These are phyloP conservation scores for Colletotrichum scovillei DNA, from an alignment of 2,329 filamentous ascomycete genomes.

Conservation along the genomic window DNA sequence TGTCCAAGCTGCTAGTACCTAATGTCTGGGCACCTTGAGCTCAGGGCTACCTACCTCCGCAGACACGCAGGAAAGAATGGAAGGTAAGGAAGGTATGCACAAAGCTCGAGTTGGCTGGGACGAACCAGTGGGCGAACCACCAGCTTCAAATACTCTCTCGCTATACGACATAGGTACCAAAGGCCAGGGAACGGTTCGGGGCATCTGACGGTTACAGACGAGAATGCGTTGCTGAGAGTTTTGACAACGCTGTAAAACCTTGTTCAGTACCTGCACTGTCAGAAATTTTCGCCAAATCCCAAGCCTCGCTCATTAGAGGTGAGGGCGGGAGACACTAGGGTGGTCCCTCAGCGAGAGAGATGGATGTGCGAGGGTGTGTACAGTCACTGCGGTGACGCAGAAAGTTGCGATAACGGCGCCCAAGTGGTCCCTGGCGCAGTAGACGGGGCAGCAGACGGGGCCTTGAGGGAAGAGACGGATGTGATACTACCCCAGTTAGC, in stretches of 20 bases:
- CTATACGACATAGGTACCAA: not conserved
- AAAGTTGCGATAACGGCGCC: conserved; percentile 34
- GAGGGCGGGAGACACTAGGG: not conserved
- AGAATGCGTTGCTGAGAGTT: conserved; percentile 18
- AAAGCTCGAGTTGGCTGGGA: not conserved
- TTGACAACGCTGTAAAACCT: conserved; percentile 22
- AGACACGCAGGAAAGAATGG: no score
- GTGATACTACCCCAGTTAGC: conserved; percentile 24
- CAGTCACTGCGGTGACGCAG: conserved; percentile 28
- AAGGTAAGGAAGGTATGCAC: not conserved
- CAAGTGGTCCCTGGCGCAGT: conserved; percentile 27
- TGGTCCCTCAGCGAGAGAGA: not conserved
- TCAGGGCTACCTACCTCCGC: not conserved
- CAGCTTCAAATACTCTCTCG: not conserved
- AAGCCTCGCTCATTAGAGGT: not conserved
- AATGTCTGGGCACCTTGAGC: conserved; percentile 3
- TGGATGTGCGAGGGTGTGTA: not conserved
- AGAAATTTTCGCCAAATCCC: conserved; percentile 26
- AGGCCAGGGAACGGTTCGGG: not conserved
- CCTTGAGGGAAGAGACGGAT: conserved; percentile 8
- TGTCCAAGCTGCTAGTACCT: conserved; percentile 15
- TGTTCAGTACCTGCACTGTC: conserved; percentile 22
- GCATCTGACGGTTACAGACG: conserved; percentile 2
- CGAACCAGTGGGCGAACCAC: not conserved
- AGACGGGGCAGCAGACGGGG: conserved; percentile 13